Evolutionary conservation across 1,139 yeast genomes (phyloP).

Genomic region (Casaregolazyma lundiana): DNA sequence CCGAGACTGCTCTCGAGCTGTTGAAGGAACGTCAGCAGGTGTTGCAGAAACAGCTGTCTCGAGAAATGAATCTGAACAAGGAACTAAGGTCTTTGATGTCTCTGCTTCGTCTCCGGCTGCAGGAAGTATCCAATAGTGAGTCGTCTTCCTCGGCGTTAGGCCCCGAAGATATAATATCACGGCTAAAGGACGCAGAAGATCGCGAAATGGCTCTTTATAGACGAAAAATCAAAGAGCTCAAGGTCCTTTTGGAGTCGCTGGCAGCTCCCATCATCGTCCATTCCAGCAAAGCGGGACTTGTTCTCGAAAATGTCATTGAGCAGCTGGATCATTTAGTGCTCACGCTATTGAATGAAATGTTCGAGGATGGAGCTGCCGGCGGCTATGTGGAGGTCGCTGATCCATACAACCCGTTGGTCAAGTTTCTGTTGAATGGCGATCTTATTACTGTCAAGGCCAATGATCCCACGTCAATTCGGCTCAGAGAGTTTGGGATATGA

Average conservation of each 20-base stretch:
- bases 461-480: conserved; percentile 16
- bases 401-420: conserved; percentile 16
- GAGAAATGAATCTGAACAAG: conserved; percentile 15
- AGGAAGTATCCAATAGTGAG: conserved; percentile 9
- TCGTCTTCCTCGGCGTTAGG: conserved; percentile 3
- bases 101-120: conserved; percentile 11
- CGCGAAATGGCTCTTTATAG: background rate
- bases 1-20: conserved; percentile 11
- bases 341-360: conserved; percentile 21
- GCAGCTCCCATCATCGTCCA: conserved; percentile 12
- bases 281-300: conserved; percentile 1
- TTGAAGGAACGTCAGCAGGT: conserved; percentile 13
- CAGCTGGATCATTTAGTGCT: conserved; percentile 16
- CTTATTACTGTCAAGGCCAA: conserved; percentile 17
- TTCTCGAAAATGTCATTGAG: conserved; percentile 6
- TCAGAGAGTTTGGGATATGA: conserved; percentile 21
- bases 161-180: conserved; percentile 14
- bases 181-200: conserved; percentile 7
- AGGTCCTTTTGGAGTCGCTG: conserved; percentile 15
- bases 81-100: conserved; percentile 14
- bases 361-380: conserved; percentile 15
- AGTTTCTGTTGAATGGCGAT: conserved; percentile 21
- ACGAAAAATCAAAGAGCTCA: conserved; percentile 14
- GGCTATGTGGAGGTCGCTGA: conserved; percentile 18
- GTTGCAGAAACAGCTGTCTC: conserved; percentile 4